Evolutionary conservation across 1,284 basidiomycete species (phyloP).

Genomic region (Marasmius sp.): DNA sequence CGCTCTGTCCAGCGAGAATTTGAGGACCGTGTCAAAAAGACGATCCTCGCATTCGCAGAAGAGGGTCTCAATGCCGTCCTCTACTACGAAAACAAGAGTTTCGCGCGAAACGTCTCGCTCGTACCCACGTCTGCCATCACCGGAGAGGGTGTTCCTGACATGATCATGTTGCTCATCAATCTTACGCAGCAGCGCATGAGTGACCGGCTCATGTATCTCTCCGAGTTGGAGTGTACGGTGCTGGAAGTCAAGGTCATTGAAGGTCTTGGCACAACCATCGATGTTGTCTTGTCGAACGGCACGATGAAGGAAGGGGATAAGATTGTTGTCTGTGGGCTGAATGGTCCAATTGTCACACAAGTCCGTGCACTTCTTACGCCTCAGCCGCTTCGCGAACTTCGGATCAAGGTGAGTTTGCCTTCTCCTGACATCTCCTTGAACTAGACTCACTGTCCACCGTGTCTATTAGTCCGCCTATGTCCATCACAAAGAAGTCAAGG

Average conservation of each 20-base stretch:
- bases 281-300: conserved; percentile 96
- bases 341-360: conserved; percentile 97
- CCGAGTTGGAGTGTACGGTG: conserved; percentile 98
- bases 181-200: conserved; percentile 99
- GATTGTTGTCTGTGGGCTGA: conserved; percentile 96
- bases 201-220: conserved; percentile 96
- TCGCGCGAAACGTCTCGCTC: conserved; percentile 91
- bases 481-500: conserved; percentile 98
- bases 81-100: conserved; percentile 98
- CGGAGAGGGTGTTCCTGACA: conserved; percentile 99
- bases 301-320: conserved; percentile 90
- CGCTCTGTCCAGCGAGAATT: conserved; percentile 88
- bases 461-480: conserved; percentile 84
- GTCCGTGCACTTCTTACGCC: conserved; percentile 94
- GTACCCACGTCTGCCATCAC: conserved; percentile 98
- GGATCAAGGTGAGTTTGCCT: conserved; percentile 77
- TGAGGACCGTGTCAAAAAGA: conserved; percentile 85
- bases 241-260: conserved; percentile 99
- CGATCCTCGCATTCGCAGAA: conserved; percentile 93
- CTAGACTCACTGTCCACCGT: background rate
- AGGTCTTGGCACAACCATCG: conserved; percentile 97
- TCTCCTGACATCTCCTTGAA: conserved; percentile 13
- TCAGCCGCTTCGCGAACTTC: conserved; percentile 93
- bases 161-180: conserved; percentile 98
- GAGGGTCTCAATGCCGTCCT: conserved; percentile 95